These are phyloP conservation scores for Backusella mclennaniae DNA, from an alignment of 192 early-diverging fungal genomes.

Conservation along the genomic window DNA sequence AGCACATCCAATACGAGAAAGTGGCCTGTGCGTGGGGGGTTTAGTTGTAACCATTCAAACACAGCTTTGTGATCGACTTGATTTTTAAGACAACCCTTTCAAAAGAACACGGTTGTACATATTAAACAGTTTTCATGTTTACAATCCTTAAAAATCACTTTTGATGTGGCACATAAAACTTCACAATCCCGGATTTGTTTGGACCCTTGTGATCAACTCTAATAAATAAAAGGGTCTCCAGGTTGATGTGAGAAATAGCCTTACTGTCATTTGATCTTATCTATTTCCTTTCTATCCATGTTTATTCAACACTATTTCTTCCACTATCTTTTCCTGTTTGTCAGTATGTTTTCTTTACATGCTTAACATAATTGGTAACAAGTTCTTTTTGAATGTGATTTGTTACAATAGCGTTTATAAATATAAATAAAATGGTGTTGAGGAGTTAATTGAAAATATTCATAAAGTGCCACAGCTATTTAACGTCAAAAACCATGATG, in stretches of 20 bases:
- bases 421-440: not conserved
- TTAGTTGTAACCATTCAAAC: no score
- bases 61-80: no score
- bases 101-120: not conserved
- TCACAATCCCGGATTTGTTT: not conserved
- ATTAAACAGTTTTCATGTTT: no score
- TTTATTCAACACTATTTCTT: not conserved
- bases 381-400: not conserved
- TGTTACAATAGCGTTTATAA: not conserved
- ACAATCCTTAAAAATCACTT: not conserved
- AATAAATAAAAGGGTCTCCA: not conserved
- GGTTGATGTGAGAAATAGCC: not conserved
- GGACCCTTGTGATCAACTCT: not conserved
- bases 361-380: not conserved
- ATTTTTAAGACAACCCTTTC: not conserved
- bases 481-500: no score
- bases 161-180: not conserved
- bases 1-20: no score
- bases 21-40: no score
- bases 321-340: not conserved
- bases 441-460: not conserved
- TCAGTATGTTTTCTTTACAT: not conserved
- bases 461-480: no score
- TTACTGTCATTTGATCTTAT: conserved; percentile 4
- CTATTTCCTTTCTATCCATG: not conserved